Percentiles rank a stretch among this genome's conserved stretches.
These are phyloP conservation scores for Artemisia tridentata DNA, from an alignment of 129 eudicot genomes.

Conservation along the genomic window DNA sequence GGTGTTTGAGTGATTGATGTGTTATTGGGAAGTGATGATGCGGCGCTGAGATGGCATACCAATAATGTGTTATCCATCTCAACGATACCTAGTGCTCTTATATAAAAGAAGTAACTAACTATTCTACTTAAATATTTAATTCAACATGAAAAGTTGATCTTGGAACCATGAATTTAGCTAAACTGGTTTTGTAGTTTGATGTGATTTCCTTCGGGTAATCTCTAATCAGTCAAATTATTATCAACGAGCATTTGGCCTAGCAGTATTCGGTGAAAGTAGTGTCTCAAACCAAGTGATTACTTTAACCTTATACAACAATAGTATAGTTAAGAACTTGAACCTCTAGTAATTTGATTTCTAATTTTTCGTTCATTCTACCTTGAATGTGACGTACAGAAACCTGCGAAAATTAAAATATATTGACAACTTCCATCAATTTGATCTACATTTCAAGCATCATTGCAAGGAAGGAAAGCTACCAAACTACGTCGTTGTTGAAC, in stretches of 20 bases:
- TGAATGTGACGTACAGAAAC: constrained; percentile 46
- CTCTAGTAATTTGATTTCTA: not conserved
- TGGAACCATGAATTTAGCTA: not conserved
- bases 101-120: too few species aligned
- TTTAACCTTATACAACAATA: not conserved
- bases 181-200: not conserved
- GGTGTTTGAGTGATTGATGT: too few species aligned
- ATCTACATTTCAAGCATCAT: constrained; percentile 65
- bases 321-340: not conserved
- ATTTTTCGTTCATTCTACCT: constrained; percentile 9
- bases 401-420: constrained; percentile 70
- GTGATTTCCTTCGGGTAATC: too few species aligned
- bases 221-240: too few species aligned
- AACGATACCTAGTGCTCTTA: too few species aligned
- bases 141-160: not conserved
- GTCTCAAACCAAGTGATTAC: not conserved
- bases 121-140: not conserved
- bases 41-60: too few species aligned
- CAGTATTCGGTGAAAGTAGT: too few species aligned
- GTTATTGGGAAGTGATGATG: too few species aligned
- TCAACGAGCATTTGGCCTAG: too few species aligned
- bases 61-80: too few species aligned
- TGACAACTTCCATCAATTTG: constrained; percentile 73
- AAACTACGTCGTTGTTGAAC: constrained; percentile 78
- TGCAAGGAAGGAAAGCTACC: constrained; percentile 85